Evolutionary conservation across 306 rosid genomes (phyloP).

Genomic region (Pachyrhizus erosus): DNA sequence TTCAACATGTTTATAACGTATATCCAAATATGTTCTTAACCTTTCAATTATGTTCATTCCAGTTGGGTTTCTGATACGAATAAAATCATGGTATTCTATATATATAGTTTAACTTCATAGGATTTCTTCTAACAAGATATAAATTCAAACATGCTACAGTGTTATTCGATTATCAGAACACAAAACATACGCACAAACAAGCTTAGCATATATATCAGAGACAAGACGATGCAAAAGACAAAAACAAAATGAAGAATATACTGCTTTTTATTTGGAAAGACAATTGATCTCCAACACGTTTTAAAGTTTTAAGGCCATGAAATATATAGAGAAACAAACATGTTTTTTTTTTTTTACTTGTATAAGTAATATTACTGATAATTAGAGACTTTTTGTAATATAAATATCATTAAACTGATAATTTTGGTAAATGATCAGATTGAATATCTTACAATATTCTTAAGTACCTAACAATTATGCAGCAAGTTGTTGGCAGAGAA

Average conservation of each 20-base stretch:
- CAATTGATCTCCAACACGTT: not conserved
- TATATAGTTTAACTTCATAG: not conserved
- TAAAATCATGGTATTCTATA: not conserved
- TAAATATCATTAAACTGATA: no score
- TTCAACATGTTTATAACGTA: no score
- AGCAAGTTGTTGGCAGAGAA: not conserved
- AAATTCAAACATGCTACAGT: not conserved
- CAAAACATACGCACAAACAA: not conserved
- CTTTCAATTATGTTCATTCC: not conserved
- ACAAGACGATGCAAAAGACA: not conserved
- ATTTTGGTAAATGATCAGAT: no score
- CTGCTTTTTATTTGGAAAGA: not conserved
- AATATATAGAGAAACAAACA: no score
- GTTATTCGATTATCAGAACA: not conserved
- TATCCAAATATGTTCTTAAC: no score
- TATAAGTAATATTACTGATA: no score
- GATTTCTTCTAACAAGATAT: not conserved
- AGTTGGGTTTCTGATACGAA: not conserved
- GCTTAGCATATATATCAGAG: not conserved
- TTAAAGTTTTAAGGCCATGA: not conserved
- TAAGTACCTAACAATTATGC: no score
- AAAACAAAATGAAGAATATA: not conserved
- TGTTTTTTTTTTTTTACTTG: no score
- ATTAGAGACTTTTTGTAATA: no score
- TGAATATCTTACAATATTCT: no score